Evolutionary conservation across 2,329 filamentous ascomycete genomes (phyloP).

Genomic region (Leptosphaerulina australis): DNA sequence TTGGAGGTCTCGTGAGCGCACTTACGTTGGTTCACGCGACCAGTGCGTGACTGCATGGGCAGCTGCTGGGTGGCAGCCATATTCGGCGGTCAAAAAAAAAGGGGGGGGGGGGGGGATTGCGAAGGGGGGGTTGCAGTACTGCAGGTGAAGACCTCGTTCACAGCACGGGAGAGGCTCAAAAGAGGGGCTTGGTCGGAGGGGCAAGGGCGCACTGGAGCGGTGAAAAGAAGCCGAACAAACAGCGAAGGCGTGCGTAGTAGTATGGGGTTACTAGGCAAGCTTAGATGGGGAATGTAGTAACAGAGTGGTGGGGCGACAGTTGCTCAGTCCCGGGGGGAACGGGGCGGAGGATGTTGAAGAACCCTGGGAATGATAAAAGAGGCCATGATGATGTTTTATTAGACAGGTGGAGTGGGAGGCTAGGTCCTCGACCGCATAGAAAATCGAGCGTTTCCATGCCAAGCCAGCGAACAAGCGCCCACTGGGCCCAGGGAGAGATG

Average conservation of each 20-base stretch:
- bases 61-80: conserved; percentile 56
- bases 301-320: conserved; percentile 29
- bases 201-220: conserved; percentile 30
- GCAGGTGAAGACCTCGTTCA: conserved; percentile 22
- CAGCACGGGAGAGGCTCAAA: conserved; percentile 13
- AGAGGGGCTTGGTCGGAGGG: conserved; percentile 23
- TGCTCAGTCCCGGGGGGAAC: conserved; percentile 58
- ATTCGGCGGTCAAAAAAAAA: conserved; percentile 20
- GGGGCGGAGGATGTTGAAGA: conserved; percentile 55
- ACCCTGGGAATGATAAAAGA: conserved; percentile 51
- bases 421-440: conserved; percentile 20
- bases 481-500: conserved; percentile 15
- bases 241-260: conserved; percentile 25
- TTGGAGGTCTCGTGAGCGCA: conserved; percentile 44
- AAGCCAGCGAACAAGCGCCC: conserved; percentile 17
- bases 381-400: conserved; percentile 49
- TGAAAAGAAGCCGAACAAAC: conserved; percentile 37
- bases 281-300: conserved; percentile 15
- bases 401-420: conserved; percentile 31
- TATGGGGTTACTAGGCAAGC: conserved; percentile 13
- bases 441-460: conserved; percentile 16
- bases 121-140: conserved; percentile 9
- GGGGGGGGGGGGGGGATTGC: too few relatives aligned
- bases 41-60: conserved; percentile 70
- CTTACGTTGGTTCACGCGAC: conserved; percentile 82